These are phyloP conservation scores for Closterium sp. DNA, from an alignment of 139 green algal genomes.

Conservation along the genomic window DNA sequence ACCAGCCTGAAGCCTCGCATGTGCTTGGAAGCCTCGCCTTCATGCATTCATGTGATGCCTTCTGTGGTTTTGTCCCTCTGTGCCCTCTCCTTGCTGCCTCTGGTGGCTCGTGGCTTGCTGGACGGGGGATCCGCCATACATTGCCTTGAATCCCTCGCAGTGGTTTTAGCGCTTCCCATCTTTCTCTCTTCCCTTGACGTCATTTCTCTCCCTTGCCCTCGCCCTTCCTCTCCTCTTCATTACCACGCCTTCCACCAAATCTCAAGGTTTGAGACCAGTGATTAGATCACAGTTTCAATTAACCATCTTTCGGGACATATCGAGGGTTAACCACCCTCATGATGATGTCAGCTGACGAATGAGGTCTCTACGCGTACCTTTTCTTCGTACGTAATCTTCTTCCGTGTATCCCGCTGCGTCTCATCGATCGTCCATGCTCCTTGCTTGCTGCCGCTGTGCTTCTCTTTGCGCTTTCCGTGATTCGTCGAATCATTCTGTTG, in stretches of 20 bases:
- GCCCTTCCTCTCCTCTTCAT: no score
- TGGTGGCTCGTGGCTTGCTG: background rate
- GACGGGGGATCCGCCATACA: background rate
- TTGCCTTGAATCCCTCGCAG: background rate
- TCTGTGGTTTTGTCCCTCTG: background rate
- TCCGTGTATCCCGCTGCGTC: background rate
- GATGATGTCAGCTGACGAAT: background rate
- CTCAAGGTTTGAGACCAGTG: background rate
- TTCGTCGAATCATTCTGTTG: no score
- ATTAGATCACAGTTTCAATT: background rate
- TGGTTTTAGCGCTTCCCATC: background rate
- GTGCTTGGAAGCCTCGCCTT: background rate
- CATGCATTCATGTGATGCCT: background rate
- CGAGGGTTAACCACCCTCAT: background rate
- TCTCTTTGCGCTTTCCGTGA: background rate
- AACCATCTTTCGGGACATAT: background rate
- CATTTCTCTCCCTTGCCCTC: no score
- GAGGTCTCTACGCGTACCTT: background rate
- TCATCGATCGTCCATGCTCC: background rate
- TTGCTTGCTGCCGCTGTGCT: background rate
- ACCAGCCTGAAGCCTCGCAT: background rate
- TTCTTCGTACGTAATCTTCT: background rate
- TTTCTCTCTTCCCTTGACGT: no score
- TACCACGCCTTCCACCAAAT: no score
- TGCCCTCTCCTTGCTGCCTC: background rate